Percentiles rank a stretch among this genome's conserved stretches.
phyloP scores from a whole-genome alignment of 495 filamentous ascomycete genomes.

The Neurospora sp. region DNA sequence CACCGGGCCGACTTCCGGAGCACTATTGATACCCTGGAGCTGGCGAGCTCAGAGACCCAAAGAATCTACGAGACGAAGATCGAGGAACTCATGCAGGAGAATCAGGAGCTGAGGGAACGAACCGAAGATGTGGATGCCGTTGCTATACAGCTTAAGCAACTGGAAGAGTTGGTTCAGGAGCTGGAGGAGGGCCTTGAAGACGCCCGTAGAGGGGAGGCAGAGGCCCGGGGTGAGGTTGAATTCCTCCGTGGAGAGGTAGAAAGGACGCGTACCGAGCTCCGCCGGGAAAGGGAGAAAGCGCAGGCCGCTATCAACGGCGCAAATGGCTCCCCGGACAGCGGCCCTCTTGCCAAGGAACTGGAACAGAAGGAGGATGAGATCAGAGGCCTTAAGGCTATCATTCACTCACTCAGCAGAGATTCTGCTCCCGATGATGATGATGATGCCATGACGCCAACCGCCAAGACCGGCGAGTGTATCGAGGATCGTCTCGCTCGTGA shows the following conservation, averaged over 20 bases:
- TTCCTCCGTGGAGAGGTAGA: conserved; percentile 95
- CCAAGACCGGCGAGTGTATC: conserved; percentile 41
- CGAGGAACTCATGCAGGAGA: conserved; percentile 77
- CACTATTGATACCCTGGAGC: conserved; percentile 92
- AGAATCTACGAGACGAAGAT: conserved; percentile 92
- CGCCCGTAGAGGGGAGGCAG: conserved; percentile 89
- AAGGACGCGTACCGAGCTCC: conserved; percentile 78
- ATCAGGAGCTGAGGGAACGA: conserved; percentile 69
- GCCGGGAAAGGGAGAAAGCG: conserved; percentile 82
- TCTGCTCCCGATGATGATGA: conserved; percentile 41
- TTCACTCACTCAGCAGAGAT: conserved; percentile 83
- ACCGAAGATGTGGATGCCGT: conserved; percentile 87
- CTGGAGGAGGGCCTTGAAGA: conserved; percentile 96
- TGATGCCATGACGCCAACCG: conserved; percentile 28
- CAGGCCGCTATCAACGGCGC: conserved; percentile 49
- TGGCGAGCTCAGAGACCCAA: conserved; percentile 93
- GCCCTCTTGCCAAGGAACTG: conserved; percentile 55
- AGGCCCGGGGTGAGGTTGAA: conserved; percentile 92
- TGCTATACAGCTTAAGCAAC: conserved; percentile 79
- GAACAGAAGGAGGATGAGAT: conserved; percentile 97
- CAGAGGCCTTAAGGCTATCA: conserved; percentile 91
- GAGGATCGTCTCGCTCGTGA: conserved; percentile 45
- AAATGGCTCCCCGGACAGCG: conserved; percentile 36
- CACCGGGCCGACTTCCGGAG: conserved; percentile 94
- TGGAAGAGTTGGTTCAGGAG: conserved; percentile 93